Base-by-base conservation (phyloP, 148 eudicot species). In the Rheum nobile region DNA sequence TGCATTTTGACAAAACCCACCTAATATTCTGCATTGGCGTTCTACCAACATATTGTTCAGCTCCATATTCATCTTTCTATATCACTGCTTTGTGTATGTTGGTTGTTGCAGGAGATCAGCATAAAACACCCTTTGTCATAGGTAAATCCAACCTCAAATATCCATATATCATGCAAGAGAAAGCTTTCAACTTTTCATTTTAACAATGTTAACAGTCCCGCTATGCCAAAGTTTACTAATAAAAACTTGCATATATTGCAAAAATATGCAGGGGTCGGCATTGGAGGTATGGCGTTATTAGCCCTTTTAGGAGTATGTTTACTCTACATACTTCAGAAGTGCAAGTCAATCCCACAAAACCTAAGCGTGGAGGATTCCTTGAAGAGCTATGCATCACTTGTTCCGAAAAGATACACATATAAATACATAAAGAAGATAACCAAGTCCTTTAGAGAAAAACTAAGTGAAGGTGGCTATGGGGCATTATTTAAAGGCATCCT, bases 381-480 rank as follows among this genome's bases (percentile, higher is more conserved):
- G 21, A 65, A 65, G 70, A 65, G 32, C 41, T 65, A 32, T 65
- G 70, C 38, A 65, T 65, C 70, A 16, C 41, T 65, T 65, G 70
- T 32, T 65, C 70, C 70, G 0, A 65, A 34, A 65, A 65, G 70
- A 34, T 65, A 65, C 8, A 5, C 70, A 0, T 65, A 65, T 65
- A 34, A n/a, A 65, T 10, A 65, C 32, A 65, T 65, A 5, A 17
- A 32, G 39, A 65, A 31, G 70, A 65, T 65, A 3, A 65, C 70
- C 21, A 65, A 65, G 8, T 65, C 70, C 3, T 65, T 32, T 11
- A 65, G 10, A 65, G 39, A 65, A 17, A 65, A 65, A 34, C 22
- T 65, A 65, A 41, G 70, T 7, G 70, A 65, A 65, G 70, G 70
- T 65, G 70, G 70, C 41, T 65, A 65, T 4, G 41, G 70, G 9